Percentiles rank a stretch among this genome's conserved stretches.
These are phyloP conservation scores for Nepenthes mirabilis DNA, from an alignment of 148 eudicot genomes.

Conservation along the genomic window DNA sequence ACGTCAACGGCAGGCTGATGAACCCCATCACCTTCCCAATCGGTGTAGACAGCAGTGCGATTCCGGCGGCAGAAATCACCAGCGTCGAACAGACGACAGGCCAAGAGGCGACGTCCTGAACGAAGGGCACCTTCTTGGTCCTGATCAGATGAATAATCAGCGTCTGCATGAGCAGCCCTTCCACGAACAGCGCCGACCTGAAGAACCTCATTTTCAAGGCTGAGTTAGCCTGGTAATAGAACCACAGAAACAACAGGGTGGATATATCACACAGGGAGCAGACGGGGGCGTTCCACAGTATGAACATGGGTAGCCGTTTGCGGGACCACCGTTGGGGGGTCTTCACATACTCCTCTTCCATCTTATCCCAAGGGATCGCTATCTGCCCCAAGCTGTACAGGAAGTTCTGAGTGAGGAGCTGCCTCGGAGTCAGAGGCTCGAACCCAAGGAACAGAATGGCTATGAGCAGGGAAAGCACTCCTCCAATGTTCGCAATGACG, in stretches of 20 bases:
- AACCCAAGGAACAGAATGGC: slow-evolving; percentile 22
- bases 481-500: slow-evolving; percentile 30
- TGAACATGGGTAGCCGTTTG: slow-evolving; percentile 24
- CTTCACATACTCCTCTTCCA: slow-evolving; percentile 37
- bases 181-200: slow-evolving; percentile 29
- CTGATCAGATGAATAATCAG: slow-evolving; percentile 35
- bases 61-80: slow-evolving; percentile 24
- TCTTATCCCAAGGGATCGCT: slow-evolving; percentile 41
- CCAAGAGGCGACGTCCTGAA: slow-evolving; percentile 46
- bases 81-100: slow-evolving; percentile 35
- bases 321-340: slow-evolving; percentile 31
- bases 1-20: slow-evolving; percentile 19
- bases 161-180: slow-evolving; percentile 43
- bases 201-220: slow-evolving; percentile 8
- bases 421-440: slow-evolving; percentile 36
- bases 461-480: slow-evolving; percentile 30
- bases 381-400: slow-evolving; percentile 37
- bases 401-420: slow-evolving; percentile 39
- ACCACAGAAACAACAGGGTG: slow-evolving; percentile 26
- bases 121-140: slow-evolving; percentile 35
- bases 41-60: slow-evolving; percentile 16
- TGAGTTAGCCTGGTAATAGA: slow-evolving; percentile 13
- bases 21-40: slow-evolving; percentile 26
- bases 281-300: slow-evolving; percentile 35
- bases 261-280: slow-evolving; percentile 28